Base-by-base conservation (phyloP, 2,329 filamentous ascomycete genomes). In the Xylaria hypoxylon region DNA sequence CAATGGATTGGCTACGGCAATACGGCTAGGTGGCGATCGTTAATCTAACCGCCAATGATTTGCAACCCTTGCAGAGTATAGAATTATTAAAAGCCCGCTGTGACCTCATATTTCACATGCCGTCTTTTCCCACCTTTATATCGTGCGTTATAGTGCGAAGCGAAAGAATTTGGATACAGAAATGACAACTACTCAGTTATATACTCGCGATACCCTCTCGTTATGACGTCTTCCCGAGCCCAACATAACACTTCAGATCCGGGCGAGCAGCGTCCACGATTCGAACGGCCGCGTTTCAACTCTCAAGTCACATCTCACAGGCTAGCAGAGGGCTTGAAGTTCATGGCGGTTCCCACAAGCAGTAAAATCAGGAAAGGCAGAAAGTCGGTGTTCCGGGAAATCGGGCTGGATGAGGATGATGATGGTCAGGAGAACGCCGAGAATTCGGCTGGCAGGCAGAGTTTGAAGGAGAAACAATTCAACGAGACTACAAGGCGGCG, bases 351-450 rank as follows among this genome's bases (percentile, higher is more conserved):
- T 68, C 76, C 78, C 31, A 82, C 82, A 78, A 71, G 71, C 45
- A 78, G 78, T 71, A 85, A 82, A 63, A 81, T 86, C 53, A 79
- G 77, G 67, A 86, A 85, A 72, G 83, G 80, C 47, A 80, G 85
- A 55, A 82, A 78, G 70, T 86, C 85, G 24, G 77, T 86, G 63
- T 87, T 87, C 70, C 85, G 79, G 71, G 85, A 87, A 74, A 73
- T 83, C 45, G 85, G 84, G 4, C 72, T 86, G 22, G 77, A 80
- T 56, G 78, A 80, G 55, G 78, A 80, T 56, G 77, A 80, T 47
- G 64, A 65, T 28, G 48, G 15, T n/a, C n/a, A n/a, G 5, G 53
- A 59, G 13, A 22, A 33, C 35, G 79, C 79, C 35, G 65, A 71
- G 26, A 65, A 47, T 42, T 72, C 75, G n/a, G 71, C 73, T 40